These are phyloP conservation scores for Orbilia quercus DNA, from an alignment of 2,329 filamentous ascomycete genomes.

Conservation along the genomic window DNA sequence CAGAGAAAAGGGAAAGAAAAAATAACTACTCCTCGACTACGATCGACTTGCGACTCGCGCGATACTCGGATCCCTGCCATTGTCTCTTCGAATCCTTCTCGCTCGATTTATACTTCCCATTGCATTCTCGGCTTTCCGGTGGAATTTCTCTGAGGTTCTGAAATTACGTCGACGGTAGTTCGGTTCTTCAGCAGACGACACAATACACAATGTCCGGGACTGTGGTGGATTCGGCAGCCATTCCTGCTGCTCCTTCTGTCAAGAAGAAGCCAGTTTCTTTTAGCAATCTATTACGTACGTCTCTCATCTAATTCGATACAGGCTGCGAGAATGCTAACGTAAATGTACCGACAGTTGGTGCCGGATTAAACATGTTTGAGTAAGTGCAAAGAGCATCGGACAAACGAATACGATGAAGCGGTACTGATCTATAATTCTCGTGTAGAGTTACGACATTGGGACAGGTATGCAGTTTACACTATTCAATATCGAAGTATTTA, in stretches of 20 bases:
- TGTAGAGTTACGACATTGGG: slow-evolving; percentile 74
- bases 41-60: slow-evolving; percentile 6
- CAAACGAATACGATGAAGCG: no score
- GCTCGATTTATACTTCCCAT: background rate
- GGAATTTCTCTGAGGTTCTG: background rate
- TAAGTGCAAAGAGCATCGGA: no score
- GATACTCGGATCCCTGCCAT: slow-evolving; percentile 39
- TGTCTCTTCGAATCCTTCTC: slow-evolving; percentile 53
- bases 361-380: slow-evolving; percentile 96
- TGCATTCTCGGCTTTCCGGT: no score
- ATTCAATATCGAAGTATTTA: slow-evolving; percentile 10
- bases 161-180: slow-evolving; percentile 18
- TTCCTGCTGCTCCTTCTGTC: slow-evolving; percentile 70
- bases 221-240: slow-evolving; percentile 64
- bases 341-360: slow-evolving; percentile 71
- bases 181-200: slow-evolving; percentile 37
- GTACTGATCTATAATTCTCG: no score
- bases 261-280: slow-evolving; percentile 99
- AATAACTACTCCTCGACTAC: background rate
- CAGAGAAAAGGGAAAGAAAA: slow-evolving; percentile 34
- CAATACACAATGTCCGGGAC: slow-evolving; percentile 63
- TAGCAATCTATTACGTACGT: slow-evolving; percentile 87
- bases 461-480: slow-evolving; percentile 66
- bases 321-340: slow-evolving; percentile 6
- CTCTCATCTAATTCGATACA: slow-evolving; percentile 58